Base-by-base conservation (phyloP, 306 rosid genomes). In the Cucurbita pepo region DNA sequence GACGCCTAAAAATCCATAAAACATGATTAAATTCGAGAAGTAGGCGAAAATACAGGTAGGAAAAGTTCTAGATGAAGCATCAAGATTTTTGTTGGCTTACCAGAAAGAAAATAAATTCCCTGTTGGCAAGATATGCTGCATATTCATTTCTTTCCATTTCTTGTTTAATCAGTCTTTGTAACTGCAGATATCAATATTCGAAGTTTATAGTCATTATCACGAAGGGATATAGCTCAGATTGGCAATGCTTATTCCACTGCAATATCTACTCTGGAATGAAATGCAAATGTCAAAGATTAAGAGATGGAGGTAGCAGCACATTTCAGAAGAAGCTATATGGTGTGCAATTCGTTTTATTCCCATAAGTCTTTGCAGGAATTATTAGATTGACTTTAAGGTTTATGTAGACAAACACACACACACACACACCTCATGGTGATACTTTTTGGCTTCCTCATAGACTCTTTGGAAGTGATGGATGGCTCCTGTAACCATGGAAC, bases 401-500 rank as follows among this genome's bases (percentile, higher is more conserved):
- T 13, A 41, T 37, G 41, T 22, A 30, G 60, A 40, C 72, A 50
- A 78, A 59, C 59, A 72, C 62, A 83, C 83, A 64, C 48, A 83
- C 83, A 72, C 48, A 83, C 83, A 61, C 45, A 94, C 97, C 98
- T 89, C 80, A 63, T 87, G 98, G 78, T 94, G 97, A 82, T 85
- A 86, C 73, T 72, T 84, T 80, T 82, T 87, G 19, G 80, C 76
- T 70, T 73, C 73, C 37, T 73, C 51, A 77, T 77, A 86, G 72
- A 64, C 77, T 71, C 78, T 78, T 79, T 87, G 79, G 72, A 86
- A 62, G 79, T 82, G 85, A 71, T 83, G 77, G 79, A 72, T 62
- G 77, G 86, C 84, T 81, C 55, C 76, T 79, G 90, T 81, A 78
- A 82, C 58, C 77, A 59, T 74, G 73, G 86, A 85, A 40, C 62